Percentiles rank a stretch among this genome's conserved stretches.
phyloP scores from a whole-genome alignment of 2,329 filamentous ascomycete genomes.

The Scedosporium aurantiacum region DNA sequence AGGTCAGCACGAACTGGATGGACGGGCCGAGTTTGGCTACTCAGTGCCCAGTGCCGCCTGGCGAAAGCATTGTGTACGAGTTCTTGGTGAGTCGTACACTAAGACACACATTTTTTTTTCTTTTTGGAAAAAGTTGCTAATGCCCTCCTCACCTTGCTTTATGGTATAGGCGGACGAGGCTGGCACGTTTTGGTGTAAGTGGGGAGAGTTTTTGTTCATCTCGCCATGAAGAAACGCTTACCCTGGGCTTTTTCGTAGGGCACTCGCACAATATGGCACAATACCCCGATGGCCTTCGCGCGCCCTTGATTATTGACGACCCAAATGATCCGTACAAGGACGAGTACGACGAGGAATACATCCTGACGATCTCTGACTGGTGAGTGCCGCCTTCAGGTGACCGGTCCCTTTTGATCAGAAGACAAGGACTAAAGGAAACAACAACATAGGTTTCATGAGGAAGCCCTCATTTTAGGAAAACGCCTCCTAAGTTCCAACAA shows the following conservation, averaged over 20 bases:
- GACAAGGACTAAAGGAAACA: constrained; percentile 31
- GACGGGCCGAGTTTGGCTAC: constrained; percentile 46
- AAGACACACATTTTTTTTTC: not conserved
- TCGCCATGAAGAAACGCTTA: not conserved
- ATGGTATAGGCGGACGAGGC: constrained; percentile 24
- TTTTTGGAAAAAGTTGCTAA: not conserved
- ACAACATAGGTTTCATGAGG: constrained; percentile 35
- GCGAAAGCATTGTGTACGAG: constrained; percentile 37
- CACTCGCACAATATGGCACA: constrained; percentile 55
- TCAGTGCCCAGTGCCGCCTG: constrained; percentile 42
- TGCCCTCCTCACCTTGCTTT: not conserved
- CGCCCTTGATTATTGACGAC: constrained; percentile 50
- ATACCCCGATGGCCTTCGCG: constrained; percentile 57
- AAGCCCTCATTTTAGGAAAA: constrained; percentile 25
- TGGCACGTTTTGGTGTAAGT: constrained; percentile 33
- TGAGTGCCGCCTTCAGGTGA: constrained; percentile 8
- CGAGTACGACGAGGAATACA: constrained; percentile 46
- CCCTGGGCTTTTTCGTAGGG: constrained; percentile 21
- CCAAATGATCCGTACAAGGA: constrained; percentile 38
- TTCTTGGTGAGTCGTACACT: constrained; percentile 29
- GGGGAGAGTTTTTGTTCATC: not conserved
- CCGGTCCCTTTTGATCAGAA: not conserved
- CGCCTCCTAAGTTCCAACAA: constrained; percentile 30
- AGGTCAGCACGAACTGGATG: constrained; percentile 41
- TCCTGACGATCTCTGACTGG: constrained; percentile 31